Percentiles rank a stretch among this genome's conserved stretches.
phyloP scores from a whole-genome alignment of 352 stramenopile species.

The Blastocystis hominis region DNA sequence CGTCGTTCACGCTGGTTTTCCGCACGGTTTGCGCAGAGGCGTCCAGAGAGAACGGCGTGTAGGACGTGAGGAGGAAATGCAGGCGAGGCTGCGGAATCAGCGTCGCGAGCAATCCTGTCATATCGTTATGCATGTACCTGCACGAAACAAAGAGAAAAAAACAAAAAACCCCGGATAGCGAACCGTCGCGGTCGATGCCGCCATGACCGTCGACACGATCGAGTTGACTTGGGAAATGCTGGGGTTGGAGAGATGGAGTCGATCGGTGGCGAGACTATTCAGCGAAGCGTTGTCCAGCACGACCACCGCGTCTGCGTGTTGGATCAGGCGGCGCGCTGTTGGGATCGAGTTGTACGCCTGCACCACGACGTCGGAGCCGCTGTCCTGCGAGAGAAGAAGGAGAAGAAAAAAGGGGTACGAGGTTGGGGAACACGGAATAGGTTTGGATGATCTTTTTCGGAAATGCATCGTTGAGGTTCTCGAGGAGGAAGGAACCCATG shows the following conservation, averaged over 20 bases:
- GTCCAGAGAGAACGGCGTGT: conserved; percentile 79
- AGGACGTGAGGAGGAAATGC: conserved; percentile 98
- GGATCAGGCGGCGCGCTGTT: conserved; percentile 88
- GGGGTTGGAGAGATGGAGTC: conserved; percentile 82
- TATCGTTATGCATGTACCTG: conserved; percentile 98
- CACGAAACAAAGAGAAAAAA: neutral
- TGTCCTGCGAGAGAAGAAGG: neutral
- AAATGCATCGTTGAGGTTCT: conserved; percentile 97
- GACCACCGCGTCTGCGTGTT: conserved; percentile 95
- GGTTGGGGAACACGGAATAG: conserved; percentile 72
- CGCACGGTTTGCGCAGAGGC: conserved; percentile 66
- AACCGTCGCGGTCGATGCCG: conserved; percentile 90
- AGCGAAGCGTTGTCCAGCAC: conserved; percentile 97
- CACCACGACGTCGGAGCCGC: conserved; percentile 84
- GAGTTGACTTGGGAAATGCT: conserved; percentile 70
- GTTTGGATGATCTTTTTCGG: conserved; percentile 99
- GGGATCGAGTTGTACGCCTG: conserved; percentile 98
- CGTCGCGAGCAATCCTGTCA: conserved; percentile 90
- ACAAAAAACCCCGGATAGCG: conserved; percentile 66
- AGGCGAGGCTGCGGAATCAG: conserved; percentile 93
- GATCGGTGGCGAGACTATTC: conserved; percentile 80
- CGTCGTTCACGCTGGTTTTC: conserved; percentile 96
- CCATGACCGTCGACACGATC: conserved; percentile 97
- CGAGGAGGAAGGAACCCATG: conserved; percentile 95
- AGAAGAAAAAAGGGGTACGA: neutral